Evolutionary conservation across 179 eudicot genomes (phyloP).

Genomic region (Silene coronaria): DNA sequence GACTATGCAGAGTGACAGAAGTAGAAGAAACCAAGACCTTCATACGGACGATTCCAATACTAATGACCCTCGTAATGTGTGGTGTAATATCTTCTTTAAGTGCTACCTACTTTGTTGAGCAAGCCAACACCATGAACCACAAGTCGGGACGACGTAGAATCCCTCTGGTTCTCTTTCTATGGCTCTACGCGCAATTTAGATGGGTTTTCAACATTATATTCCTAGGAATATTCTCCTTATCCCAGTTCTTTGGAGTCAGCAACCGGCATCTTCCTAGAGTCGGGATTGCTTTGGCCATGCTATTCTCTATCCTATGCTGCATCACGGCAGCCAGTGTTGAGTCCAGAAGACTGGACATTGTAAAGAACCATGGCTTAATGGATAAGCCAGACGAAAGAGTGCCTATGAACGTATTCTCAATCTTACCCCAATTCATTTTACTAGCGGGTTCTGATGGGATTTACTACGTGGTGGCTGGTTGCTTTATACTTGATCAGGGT

Average conservation of each 20-base stretch:
- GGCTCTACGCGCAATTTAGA: slow-evolving; percentile 25
- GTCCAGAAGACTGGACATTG: slow-evolving; percentile 32
- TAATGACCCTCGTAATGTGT: slow-evolving; percentile 44
- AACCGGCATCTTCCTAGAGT: slow-evolving; percentile 24
- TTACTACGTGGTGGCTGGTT: not conserved
- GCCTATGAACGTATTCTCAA: slow-evolving; percentile 51
- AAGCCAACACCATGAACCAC: slow-evolving; percentile 46
- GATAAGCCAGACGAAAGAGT: slow-evolving; percentile 42
- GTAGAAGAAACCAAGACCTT: slow-evolving; percentile 56
- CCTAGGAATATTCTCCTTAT: not conserved
- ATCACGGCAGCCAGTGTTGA: slow-evolving; percentile 54
- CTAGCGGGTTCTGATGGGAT: slow-evolving; percentile 42
- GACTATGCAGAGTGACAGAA: slow-evolving; percentile 47
- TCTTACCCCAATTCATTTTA: slow-evolving; percentile 46
- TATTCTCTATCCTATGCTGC: slow-evolving; percentile 41
- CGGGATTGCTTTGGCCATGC: slow-evolving; percentile 47
- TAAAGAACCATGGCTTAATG: slow-evolving; percentile 31
- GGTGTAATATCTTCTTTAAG: slow-evolving; percentile 49
- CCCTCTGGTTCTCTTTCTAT: slow-evolving; percentile 36
- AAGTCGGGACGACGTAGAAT: slow-evolving; percentile 34
- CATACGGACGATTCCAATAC: slow-evolving; percentile 49
- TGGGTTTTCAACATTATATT: slow-evolving; percentile 15
- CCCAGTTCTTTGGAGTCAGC: not conserved
- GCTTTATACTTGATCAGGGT: slow-evolving; percentile 32
- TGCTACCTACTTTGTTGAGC: slow-evolving; percentile 59